Base-by-base conservation (phyloP, 257 asterid genomes). In the Solanum neorickii region DNA sequence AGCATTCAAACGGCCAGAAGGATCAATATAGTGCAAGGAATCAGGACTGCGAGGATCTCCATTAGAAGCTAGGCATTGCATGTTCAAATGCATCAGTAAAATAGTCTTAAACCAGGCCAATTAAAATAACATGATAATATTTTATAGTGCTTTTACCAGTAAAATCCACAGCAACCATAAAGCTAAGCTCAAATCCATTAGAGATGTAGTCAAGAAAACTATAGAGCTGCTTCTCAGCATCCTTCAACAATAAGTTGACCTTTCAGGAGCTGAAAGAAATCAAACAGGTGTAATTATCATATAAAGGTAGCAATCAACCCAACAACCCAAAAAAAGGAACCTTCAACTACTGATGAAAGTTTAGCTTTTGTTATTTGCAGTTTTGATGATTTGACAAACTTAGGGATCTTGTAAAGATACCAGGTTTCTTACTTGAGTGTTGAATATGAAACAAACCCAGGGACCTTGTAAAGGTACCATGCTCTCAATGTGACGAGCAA, bases 111-210 rank as follows among this genome's bases (percentile, higher is more conserved):
- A 27, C 46, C 86, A 70, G 47, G 37, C 66, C 47, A 20, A 42
- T 80, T 46, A 60, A 72, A 82, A 65, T 39, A 25, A 70, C 23
- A 52, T 75, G 80, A 83, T 11, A 76, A 75, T 9, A 70, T 29
- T 70, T 49, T 73, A 42, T 75, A 84, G 52, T 76, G 46, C 84
- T 68, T 46, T 35, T 85, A 94, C 98, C 98, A 41, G 98, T 96
- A 91, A 94, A 96, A 91, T 96, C 98, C 88, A 96, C 94, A 65
- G 98, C 98, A 82, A 96, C 98, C 98, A 94, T 94, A 89, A 96
- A 96, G 88, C 89, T 93, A 42, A 96, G 98, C 88, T 96, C 98
- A 88, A 90, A 96, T 87, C 98, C 98, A 88, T 95, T 94, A 75
- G 98, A 94, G 78, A 96, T 91, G 76, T 96, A 96, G 92, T 94